Conservation (phyloP, 192 early-diverging fungal genomes). For the Linderina pennispora region DNA sequence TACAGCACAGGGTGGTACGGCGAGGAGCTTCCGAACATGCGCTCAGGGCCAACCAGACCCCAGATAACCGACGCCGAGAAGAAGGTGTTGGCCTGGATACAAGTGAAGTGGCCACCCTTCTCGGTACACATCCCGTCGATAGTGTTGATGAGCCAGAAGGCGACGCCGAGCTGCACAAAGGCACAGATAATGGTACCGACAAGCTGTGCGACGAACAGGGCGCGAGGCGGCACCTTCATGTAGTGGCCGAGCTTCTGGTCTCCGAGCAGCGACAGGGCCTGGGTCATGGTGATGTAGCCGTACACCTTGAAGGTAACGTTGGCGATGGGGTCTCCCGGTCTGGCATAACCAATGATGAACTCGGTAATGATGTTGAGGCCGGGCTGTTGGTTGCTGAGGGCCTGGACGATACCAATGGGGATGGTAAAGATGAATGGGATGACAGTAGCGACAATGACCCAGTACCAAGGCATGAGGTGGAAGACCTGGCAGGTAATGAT, state of each 20-base stretch:
- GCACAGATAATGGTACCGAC: conserved; percentile 66
- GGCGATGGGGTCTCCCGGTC: conserved; percentile 72
- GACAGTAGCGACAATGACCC: conserved; percentile 54
- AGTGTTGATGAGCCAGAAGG: conserved; percentile 58
- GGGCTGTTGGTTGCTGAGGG: conserved; percentile 69
- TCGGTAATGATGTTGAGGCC: conserved; percentile 81
- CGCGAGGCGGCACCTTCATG: conserved; percentile 75
- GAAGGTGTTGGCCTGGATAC: conserved; percentile 55
- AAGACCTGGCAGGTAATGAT: conserved; percentile 43
- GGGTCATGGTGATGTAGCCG: conserved; percentile 67
- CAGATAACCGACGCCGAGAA: conserved; percentile 72
- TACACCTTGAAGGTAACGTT: conserved; percentile 85
- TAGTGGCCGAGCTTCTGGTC: conserved; percentile 77
- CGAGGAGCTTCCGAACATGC: conserved; percentile 58
- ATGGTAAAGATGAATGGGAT: conserved; percentile 61
- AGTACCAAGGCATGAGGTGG: conserved; percentile 61
- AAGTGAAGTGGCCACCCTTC: conserved; percentile 57
- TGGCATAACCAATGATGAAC: conserved; percentile 69
- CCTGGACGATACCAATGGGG: conserved; percentile 76
- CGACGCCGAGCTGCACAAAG: conserved; percentile 62
- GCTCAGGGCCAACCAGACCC: conserved; percentile 69
- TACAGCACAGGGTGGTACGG: conserved; percentile 47
- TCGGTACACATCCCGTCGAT: conserved; percentile 52
- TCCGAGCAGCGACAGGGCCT: conserved; percentile 58
- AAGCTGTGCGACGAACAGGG: conserved; percentile 74